Base-by-base conservation (phyloP, 805 yeast genomes). In the Candida quercuum region DNA sequence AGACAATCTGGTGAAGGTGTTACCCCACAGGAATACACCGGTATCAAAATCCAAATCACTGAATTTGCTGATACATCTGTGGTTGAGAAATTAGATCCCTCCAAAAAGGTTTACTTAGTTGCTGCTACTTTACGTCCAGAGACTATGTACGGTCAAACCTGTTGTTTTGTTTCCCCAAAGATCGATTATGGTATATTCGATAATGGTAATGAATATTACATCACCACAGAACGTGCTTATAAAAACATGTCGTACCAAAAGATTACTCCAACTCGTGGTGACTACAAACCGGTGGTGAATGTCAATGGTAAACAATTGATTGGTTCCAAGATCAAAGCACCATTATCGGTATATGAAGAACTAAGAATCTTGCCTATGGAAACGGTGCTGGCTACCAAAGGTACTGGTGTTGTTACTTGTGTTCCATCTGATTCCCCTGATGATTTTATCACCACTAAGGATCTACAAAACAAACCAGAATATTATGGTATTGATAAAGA, bases 341-440 rank as follows among this genome's bases (percentile, higher is more conserved):
- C 98, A 38, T 67, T 84, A 49, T 76, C 96, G 11, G 71, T 71
- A 17, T 69, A 78, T 60, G 67, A 76, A 37, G 76, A 81, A 50
- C 69, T 93, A 48, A 74, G 93, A 54, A 83, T 93, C 40, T 74
- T 93, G 48, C 99, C 99, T 51, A 93, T 93, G 99, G 98, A 91
- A 64, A 87, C 97, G 27, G 91, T 93, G 39, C 72, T 91, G 61
- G 94, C 95, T 28, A 72, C 79, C 39, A 93, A 93, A 71, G 99
- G 99, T 75, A 93, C 98, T 32, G 99, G 98, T 71, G 97, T 93
- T 32, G 99, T 93, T 41, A 91, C 98, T 6, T 93, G 96, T 71
- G 98, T 89, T 46, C 99, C 98, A 45, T 82, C 96, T n/a, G 96
- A 89, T 64, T 89, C 98, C 40, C 98, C 99, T 43, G 99, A 93